Evolutionary conservation across 192 early-diverging fungal genomes (phyloP).

Genomic region (Rhizophlyctis rosea): DNA sequence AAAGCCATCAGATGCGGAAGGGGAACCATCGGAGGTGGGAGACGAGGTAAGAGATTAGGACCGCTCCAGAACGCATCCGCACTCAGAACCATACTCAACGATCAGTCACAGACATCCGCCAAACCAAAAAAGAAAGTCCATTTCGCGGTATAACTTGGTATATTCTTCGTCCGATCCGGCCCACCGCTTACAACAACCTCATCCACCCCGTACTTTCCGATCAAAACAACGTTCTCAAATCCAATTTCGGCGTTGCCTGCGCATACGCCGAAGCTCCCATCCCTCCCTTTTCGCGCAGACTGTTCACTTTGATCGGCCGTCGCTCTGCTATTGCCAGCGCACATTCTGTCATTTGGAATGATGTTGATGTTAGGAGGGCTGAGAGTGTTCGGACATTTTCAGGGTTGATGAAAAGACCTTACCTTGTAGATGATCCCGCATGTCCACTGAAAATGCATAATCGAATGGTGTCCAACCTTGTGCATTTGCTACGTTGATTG

Average conservation of each 20-base stretch:
- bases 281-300: constrained; percentile 8
- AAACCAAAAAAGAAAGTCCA: too few species aligned
- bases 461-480: constrained; percentile 48
- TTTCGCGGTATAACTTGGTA: too few species aligned
- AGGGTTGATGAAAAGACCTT: background rate
- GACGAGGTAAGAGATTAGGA: too few species aligned
- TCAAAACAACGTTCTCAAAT: constrained; percentile 24
- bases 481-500: constrained; percentile 38
- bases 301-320: constrained; percentile 17
- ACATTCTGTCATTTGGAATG: constrained; percentile 16
- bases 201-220: too few species aligned
- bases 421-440: constrained; percentile 39
- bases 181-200: too few species aligned
- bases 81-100: too few species aligned
- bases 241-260: constrained; percentile 18
- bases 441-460: constrained; percentile 44
- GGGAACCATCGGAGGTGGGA: too few species aligned
- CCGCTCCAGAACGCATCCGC: too few species aligned
- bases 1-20: too few species aligned
- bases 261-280: constrained; percentile 4
- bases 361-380: background rate
- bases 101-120: too few species aligned
- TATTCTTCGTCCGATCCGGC: too few species aligned
- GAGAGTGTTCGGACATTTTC: background rate
- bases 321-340: constrained; percentile 27